A percentile compares a stretch with the other conserved stretches of the same genome.
Conservation (phyloP, 2,329 filamentous ascomycete species). For the Aspergillus sp. region DNA sequence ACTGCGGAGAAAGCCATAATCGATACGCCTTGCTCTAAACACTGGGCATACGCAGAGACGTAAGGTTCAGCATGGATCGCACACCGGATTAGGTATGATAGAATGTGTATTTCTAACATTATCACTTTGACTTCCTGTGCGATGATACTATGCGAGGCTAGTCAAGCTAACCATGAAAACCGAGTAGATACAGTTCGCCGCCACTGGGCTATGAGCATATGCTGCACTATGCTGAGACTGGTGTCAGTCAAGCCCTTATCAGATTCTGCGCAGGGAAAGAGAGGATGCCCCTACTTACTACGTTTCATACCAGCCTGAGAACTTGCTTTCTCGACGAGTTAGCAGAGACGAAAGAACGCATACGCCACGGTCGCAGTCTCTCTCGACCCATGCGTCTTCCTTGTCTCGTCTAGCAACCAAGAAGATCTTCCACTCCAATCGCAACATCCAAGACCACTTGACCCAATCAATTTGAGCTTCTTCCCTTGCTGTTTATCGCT, state of each 20-base stretch:
- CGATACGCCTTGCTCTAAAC: slow-evolving; percentile 47
- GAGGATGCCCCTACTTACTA: slow-evolving; percentile 89
- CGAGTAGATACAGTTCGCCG: slow-evolving; percentile 73
- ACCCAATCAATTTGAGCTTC: neutral
- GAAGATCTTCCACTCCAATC: neutral
- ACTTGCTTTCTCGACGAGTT: slow-evolving; percentile 69
- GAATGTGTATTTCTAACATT: neutral
- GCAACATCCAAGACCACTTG: neutral
- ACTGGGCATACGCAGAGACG: slow-evolving; percentile 84
- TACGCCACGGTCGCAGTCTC: neutral
- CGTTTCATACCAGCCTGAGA: slow-evolving; percentile 73
- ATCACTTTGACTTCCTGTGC: neutral
- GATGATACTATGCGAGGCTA: neutral
- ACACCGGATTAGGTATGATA: slow-evolving; percentile 79
- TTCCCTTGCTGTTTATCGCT: neutral
- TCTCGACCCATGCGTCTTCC: neutral
- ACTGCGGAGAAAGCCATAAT: slow-evolving; percentile 9
- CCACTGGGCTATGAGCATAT: slow-evolving; percentile 63
- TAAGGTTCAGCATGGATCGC: slow-evolving; percentile 79
- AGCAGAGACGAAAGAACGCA: slow-evolving; percentile 2
- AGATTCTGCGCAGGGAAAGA: slow-evolving; percentile 80
- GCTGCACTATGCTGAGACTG: slow-evolving; percentile 8
- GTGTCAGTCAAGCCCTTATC: slow-evolving; percentile 24
- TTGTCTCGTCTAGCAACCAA: neutral
- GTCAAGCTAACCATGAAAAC: slow-evolving; percentile 25